Percentiles rank a stretch among this genome's conserved stretches.
These are phyloP conservation scores for Salix arbutifolia DNA, from an alignment of 345 rosid species.

Conservation along the genomic window DNA sequence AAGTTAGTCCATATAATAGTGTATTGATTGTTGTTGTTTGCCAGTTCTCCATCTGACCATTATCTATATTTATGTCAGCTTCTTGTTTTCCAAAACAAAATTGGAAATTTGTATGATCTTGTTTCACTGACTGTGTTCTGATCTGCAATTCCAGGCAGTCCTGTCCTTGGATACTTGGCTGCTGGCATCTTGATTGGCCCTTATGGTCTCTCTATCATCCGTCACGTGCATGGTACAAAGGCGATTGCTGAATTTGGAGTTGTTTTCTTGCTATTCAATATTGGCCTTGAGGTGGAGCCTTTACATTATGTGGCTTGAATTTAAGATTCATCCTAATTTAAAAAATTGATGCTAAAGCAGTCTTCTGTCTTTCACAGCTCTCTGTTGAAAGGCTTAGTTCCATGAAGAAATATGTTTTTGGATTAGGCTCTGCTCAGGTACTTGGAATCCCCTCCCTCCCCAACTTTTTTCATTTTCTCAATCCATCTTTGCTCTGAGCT, in stretches of 20 bases:
- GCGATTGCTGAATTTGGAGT: constrained; percentile 99
- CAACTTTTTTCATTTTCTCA: neutral
- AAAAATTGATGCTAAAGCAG: constrained; percentile 20
- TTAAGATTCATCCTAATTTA: constrained; percentile 16
- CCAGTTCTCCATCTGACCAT: neutral
- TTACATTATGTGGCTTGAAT: constrained; percentile 14
- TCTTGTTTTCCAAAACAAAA: neutral
- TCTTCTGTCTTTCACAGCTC: constrained; percentile 55
- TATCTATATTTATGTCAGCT: neutral
- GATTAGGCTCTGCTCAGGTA: constrained; percentile 96
- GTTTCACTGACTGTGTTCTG: neutral
- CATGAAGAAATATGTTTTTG: constrained; percentile 99
- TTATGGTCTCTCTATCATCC: constrained; percentile 92
- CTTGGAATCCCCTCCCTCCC: constrained; percentile 12
- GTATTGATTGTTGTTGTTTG: neutral
- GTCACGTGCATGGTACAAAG: constrained; percentile 94
- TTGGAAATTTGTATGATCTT: constrained; percentile 4
- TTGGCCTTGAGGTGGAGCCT: constrained; percentile 89
- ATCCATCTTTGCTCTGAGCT: constrained; percentile 1
- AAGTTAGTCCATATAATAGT: neutral
- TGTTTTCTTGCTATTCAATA: constrained; percentile 91
- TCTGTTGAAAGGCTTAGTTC: constrained; percentile 99
- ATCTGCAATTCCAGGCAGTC: constrained; percentile 76
- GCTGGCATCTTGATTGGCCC: constrained; percentile 99
- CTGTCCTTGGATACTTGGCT: constrained; percentile 98